These are phyloP conservation scores for Cyberlindnera sargentensis DNA, from an alignment of 805 yeast genomes.

Conservation along the genomic window DNA sequence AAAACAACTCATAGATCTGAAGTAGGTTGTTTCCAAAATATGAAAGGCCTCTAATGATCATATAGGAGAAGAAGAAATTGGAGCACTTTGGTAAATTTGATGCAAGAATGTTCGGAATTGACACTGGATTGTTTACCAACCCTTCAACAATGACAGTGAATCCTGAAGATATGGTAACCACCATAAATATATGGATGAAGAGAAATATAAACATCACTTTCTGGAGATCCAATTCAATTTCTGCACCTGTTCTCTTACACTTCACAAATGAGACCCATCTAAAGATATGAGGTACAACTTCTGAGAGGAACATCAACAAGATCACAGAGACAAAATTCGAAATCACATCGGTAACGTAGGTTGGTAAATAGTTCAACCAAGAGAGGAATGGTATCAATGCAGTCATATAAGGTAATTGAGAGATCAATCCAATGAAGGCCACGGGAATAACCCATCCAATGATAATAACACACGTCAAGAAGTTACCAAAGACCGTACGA, in stretches of 20 bases:
- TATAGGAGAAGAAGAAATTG: conserved; percentile 74
- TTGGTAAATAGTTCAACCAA: conserved; percentile 51
- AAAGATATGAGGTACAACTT: conserved; percentile 52
- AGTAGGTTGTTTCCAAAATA: conserved; percentile 67
- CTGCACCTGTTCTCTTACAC: conserved; percentile 54
- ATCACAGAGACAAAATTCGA: conserved; percentile 65
- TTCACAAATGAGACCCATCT: conserved; percentile 46
- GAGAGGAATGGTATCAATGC: conserved; percentile 52
- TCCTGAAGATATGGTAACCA: conserved; percentile 81
- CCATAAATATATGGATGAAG: conserved; percentile 77
- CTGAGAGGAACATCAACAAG: conserved; percentile 55
- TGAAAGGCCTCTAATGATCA: conserved; percentile 68
- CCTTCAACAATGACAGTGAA: conserved; percentile 55
- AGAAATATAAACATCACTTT: conserved; percentile 71
- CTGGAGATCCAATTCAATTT: conserved; percentile 65
- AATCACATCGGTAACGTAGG: conserved; percentile 41
- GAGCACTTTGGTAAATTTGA: conserved; percentile 80
- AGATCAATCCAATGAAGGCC: conserved; percentile 66
- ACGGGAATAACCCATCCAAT: conserved; percentile 78
- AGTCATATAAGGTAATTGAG: conserved; percentile 65
- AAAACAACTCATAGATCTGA: conserved; percentile 46
- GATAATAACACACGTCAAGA: conserved; percentile 41
- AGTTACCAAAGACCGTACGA: conserved; percentile 39
- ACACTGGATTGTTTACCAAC: conserved; percentile 60
- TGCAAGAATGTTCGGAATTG: conserved; percentile 67